Base-by-base conservation (phyloP, 768 basidiomycete species). In the Lentinula edodes region DNA sequence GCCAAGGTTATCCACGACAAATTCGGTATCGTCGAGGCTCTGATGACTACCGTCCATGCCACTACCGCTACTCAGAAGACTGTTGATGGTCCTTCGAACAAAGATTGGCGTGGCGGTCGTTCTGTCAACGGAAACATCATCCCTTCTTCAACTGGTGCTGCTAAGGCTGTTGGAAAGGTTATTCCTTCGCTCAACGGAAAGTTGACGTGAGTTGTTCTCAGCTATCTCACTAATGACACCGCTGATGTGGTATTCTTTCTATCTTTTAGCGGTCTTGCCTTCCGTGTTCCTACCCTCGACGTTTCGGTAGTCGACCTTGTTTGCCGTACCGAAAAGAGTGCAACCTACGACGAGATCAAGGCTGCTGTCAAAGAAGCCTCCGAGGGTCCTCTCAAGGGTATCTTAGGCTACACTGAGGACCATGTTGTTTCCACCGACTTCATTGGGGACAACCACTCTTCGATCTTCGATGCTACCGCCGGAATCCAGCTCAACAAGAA, bases 241-340 rank as follows among this genome's bases (percentile, higher is more conserved):
- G 9, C 8, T 66, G 18, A 16, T 55, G 58, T 39, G 61, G 36
- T 39, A 52, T 52, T 48, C 59, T 28, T 62, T 61, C 35, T 38
- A 55, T n/a, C 67, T 16, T 35, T 6, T 68, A 92, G 90, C 61
- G 92, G 96, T 77, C 89, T 98, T 72, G 68, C 96, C 52, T 98
- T 99, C 95, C 96, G 96, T 80, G 90, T 98, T 62, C 96, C 96
- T 66, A 95, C 93, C 63, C 80, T 90, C 70, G 91, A 98, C 70
- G 96, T 98, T 68, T 98, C 96, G 68, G 96, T 98, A 68, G 95
- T 98, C 73, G 96, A 99, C 79, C 88, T 99, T 66, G 93, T 95
- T 66, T 93, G 88, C 68, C 93, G 96, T 70, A 81, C 91, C 68
- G 90, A 93, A 79, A 97, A 92, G 81, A 67, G 75, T 59, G 88